Percentiles rank a stretch among this genome's conserved stretches.
phyloP scores from a whole-genome alignment of 1,284 basidiomycete genomes.

The Microbotryum scabiosae region DNA sequence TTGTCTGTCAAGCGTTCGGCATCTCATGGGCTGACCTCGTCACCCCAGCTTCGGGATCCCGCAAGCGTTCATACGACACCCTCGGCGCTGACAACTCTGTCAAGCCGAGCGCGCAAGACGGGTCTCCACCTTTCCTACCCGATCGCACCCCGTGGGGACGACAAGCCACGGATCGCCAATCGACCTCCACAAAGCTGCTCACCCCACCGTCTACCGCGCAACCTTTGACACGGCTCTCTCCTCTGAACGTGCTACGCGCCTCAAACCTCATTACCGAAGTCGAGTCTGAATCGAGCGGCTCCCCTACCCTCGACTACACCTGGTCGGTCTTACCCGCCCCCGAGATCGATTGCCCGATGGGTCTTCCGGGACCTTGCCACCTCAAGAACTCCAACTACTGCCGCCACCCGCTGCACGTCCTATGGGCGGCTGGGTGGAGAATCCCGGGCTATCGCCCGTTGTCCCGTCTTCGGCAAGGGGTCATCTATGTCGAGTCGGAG shows the following conservation, averaged over 20 bases:
- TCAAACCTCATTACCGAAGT: neutral
- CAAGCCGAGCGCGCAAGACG: too few species aligned
- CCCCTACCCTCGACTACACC: neutral
- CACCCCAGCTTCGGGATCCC: too few species aligned
- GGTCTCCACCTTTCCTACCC: too few species aligned
- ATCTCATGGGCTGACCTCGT: too few species aligned
- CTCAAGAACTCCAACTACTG: slow-evolving; percentile 10
- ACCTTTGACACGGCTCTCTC: neutral
- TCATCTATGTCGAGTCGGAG: too few species aligned
- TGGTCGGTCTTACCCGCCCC: slow-evolving; percentile 18
- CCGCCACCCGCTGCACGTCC: slow-evolving; percentile 2
- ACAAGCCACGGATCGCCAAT: neutral
- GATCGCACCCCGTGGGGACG: too few species aligned
- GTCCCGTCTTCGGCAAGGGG: too few species aligned
- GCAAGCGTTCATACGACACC: too few species aligned
- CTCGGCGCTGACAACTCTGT: too few species aligned
- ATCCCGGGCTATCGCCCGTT: too few species aligned
- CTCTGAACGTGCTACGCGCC: neutral
- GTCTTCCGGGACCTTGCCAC: neutral
- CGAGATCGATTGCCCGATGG: neutral
- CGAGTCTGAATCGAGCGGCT: neutral
- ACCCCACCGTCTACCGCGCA: neutral
- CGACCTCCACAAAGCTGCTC: neutral
- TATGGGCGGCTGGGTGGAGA: slow-evolving; percentile 14
- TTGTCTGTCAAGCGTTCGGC: too few species aligned